phyloP scores from a whole-genome alignment of 1,284 basidiomycete genomes.

The Papiliotrema flavescens region DNA sequence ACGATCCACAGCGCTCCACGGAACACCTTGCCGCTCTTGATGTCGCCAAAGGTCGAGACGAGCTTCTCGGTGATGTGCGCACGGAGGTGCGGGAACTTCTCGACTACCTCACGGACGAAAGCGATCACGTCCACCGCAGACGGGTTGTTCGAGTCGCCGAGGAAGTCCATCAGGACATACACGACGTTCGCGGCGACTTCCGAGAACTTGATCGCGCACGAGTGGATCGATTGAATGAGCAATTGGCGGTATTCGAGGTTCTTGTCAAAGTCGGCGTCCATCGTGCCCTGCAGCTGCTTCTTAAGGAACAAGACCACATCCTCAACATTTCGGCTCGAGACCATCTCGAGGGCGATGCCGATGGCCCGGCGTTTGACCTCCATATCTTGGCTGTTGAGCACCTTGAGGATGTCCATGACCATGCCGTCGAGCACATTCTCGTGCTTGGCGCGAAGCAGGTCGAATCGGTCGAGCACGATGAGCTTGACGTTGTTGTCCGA shows the following conservation, averaged over 20 bases:
- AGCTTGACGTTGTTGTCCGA: slow-evolving; percentile 99
- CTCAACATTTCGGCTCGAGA: slow-evolving; percentile 93
- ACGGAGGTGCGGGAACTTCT: slow-evolving; percentile 92
- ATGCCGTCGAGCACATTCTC: slow-evolving; percentile 87
- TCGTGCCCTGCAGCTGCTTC: slow-evolving; percentile 93
- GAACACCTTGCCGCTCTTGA: slow-evolving; percentile 97
- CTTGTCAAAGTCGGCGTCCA: slow-evolving; percentile 69
- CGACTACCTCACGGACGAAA: slow-evolving; percentile 96
- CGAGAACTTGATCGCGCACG: slow-evolving; percentile 96
- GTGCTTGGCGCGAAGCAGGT: slow-evolving; percentile 77
- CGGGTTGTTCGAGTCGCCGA: slow-evolving; percentile 92
- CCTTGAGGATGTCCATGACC: slow-evolving; percentile 93
- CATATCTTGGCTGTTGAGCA: slow-evolving; percentile 89
- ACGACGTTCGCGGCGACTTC: slow-evolving; percentile 96
- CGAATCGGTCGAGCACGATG: slow-evolving; percentile 92
- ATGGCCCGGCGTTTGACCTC: slow-evolving; percentile 94
- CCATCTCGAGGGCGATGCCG: slow-evolving; percentile 86
- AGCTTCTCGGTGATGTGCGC: slow-evolving; percentile 81
- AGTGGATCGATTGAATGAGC: slow-evolving; percentile 94
- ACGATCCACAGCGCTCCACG: slow-evolving; percentile 97
- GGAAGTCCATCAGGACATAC: slow-evolving; percentile 96
- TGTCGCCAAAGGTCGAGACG: slow-evolving; percentile 75
- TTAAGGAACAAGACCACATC: slow-evolving; percentile 95
- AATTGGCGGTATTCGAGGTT: slow-evolving; percentile 92
- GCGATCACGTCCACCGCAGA: slow-evolving; percentile 93